These are phyloP conservation scores for Penicillium silybi DNA, from an alignment of 495 filamentous ascomycete genomes.

Conservation along the genomic window DNA sequence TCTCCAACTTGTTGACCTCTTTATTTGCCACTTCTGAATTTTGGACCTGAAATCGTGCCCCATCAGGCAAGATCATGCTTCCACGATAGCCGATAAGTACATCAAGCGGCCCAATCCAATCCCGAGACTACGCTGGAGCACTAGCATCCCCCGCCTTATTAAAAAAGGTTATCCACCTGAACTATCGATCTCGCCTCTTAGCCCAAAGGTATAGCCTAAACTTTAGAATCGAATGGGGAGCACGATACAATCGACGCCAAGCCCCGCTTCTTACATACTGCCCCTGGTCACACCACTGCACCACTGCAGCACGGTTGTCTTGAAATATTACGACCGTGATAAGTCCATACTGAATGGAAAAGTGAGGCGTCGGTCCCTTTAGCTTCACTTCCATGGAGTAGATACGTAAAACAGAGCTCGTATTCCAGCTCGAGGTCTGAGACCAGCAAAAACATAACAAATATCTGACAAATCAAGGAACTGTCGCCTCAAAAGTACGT, in stretches of 20 bases:
- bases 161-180: slow-evolving; percentile 1
- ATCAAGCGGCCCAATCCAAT: neutral
- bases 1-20: no score
- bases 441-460: neutral
- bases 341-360: neutral
- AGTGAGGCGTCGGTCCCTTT: neutral
- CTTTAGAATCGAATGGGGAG: no score
- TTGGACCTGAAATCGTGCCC: neutral
- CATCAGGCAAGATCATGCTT: neutral
- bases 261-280: neutral
- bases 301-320: neutral
- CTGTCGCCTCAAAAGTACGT: slow-evolving; percentile 6
- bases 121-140: neutral
- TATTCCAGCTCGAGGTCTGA: neutral
- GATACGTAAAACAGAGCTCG: neutral
- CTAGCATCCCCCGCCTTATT: neutral
- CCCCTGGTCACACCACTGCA: neutral
- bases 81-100: neutral
- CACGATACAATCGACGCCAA: neutral
- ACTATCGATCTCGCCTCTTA: slow-evolving; percentile 2
- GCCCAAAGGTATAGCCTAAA: no score
- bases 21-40: neutral
- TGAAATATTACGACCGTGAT: neutral
- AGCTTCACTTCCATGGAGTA: neutral
- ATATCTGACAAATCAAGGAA: neutral